Conservation (phyloP, 208 protist genomes). For the Trichomonas gallinae region DNA sequence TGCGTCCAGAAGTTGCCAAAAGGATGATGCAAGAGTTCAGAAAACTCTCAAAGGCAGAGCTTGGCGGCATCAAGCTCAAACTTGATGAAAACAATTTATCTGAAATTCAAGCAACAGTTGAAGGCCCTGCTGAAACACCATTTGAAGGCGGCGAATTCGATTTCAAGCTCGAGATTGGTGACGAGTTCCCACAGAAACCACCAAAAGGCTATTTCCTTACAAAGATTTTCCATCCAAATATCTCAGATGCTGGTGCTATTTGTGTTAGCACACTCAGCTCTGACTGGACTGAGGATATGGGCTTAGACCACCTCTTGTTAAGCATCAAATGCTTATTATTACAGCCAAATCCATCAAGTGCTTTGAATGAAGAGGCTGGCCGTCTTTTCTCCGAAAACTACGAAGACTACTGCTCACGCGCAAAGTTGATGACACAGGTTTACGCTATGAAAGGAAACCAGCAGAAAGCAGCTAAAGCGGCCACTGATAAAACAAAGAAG, state of each 20-base stretch:
- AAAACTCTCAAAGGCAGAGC: not conserved
- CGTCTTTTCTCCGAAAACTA: conserved; percentile 84
- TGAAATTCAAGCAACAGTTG: not conserved
- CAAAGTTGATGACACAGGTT: conserved; percentile 32
- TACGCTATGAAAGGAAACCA: not conserved
- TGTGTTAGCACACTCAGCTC: conserved; percentile 94
- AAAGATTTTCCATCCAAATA: conserved; percentile 96
- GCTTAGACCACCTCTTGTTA: conserved; percentile 76
- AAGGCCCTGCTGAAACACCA: conserved; percentile 3
- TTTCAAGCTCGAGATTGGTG: not conserved
- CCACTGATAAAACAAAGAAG: not conserved
- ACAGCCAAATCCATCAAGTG: conserved; percentile 88
- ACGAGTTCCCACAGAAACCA: not conserved
- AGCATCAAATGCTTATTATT: conserved; percentile 82
- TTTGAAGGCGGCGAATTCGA: conserved; percentile 5
- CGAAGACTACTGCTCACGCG: conserved; percentile 34
- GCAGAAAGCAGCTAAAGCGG: not conserved
- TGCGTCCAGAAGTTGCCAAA: not conserved
- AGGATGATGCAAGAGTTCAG: not conserved
- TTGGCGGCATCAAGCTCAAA: not conserved
- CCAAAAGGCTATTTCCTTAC: conserved; percentile 64
- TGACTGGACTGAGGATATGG: conserved; percentile 78
- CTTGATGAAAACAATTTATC: not conserved
- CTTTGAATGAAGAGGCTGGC: conserved; percentile 91
- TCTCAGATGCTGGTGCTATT: conserved; percentile 77